A percentile compares a stretch with the other conserved stretches of the same genome.
Conservation (phyloP, 495 filamentous ascomycete species). For the Annulohypoxylon nitens region DNA sequence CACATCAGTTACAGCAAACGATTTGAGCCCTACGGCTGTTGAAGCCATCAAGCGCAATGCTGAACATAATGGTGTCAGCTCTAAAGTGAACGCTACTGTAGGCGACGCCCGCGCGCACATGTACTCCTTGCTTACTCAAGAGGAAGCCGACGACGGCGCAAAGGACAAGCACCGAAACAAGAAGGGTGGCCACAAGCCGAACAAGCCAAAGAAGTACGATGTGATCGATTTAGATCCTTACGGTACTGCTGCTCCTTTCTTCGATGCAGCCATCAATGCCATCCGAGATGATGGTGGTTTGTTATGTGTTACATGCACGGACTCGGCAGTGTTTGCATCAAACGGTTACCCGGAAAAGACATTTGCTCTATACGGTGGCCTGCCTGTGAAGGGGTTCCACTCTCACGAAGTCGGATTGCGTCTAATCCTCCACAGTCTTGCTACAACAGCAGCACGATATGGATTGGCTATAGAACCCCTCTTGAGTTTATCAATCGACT, state of each 20-base stretch:
- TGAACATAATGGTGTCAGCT: conserved; percentile 78
- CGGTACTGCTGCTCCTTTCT: conserved; percentile 88
- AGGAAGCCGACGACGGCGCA: conserved; percentile 47
- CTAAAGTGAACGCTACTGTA: conserved; percentile 77
- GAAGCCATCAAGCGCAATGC: conserved; percentile 86
- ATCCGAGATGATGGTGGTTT: conserved; percentile 86
- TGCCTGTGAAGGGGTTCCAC: conserved; percentile 83
- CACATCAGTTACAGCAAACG: conserved; percentile 88
- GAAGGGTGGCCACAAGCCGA: conserved; percentile 46
- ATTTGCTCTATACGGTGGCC: conserved; percentile 89
- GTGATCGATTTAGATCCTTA: conserved; percentile 98
- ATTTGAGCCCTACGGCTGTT: conserved; percentile 81
- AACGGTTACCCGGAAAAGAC: conserved; percentile 93
- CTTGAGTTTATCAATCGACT: conserved; percentile 93
- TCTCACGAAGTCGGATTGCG: conserved; percentile 92
- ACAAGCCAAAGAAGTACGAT: conserved; percentile 71
- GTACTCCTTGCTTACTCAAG: conserved; percentile 72
- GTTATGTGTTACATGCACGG: conserved; percentile 95
- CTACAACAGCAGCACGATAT: conserved; percentile 82
- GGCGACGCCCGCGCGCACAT: conserved; percentile 91
- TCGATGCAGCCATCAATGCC: conserved; percentile 89
- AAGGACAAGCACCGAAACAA: conserved; percentile 46
- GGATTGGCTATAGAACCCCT: conserved; percentile 93
- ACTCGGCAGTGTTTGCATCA: conserved; percentile 93
- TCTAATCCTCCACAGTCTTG: conserved; percentile 83